Conservation (phyloP, 116 monocot genomes). For the Cymodocea nodosa region DNA sequence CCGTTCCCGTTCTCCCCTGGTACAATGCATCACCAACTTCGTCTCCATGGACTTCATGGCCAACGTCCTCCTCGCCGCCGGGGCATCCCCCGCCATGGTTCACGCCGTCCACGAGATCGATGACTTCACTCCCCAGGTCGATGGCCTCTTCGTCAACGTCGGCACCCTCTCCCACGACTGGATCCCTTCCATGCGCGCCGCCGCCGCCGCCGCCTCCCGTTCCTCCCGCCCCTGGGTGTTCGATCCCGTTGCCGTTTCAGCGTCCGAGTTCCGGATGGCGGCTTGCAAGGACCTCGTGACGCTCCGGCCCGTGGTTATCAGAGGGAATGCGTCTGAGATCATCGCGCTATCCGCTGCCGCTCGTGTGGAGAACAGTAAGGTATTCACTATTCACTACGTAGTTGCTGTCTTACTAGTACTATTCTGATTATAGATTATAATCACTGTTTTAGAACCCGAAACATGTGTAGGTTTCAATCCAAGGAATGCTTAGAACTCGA, state of each 20-base stretch:
- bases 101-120: slow-evolving; percentile 46
- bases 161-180: slow-evolving; percentile 54
- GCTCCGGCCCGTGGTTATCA: slow-evolving; percentile 40
- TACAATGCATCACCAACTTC: slow-evolving; percentile 89
- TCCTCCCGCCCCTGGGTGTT: slow-evolving; percentile 63
- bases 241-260: slow-evolving; percentile 75
- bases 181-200: slow-evolving; percentile 61
- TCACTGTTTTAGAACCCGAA: no score
- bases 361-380: slow-evolving; percentile 26
- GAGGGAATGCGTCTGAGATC: slow-evolving; percentile 80
- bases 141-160: slow-evolving; percentile 52
- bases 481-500: no score
- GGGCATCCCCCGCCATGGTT: slow-evolving; percentile 86
- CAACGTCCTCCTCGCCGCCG: slow-evolving; percentile 64
- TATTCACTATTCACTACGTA: slow-evolving; percentile 2
- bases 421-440: no score
- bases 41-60: slow-evolving; percentile 86
- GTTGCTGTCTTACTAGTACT: no score
- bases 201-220: slow-evolving; percentile 26
- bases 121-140: slow-evolving; percentile 52
- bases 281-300: slow-evolving; percentile 30
- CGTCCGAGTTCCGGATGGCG: slow-evolving; percentile 51
- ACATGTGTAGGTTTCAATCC: no score
- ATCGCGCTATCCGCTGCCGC: slow-evolving; percentile 29
- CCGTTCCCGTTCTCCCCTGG: slow-evolving; percentile 41